These are phyloP conservation scores for Gautieria morchelliformis DNA, from an alignment of 768 basidiomycete species.

Conservation along the genomic window DNA sequence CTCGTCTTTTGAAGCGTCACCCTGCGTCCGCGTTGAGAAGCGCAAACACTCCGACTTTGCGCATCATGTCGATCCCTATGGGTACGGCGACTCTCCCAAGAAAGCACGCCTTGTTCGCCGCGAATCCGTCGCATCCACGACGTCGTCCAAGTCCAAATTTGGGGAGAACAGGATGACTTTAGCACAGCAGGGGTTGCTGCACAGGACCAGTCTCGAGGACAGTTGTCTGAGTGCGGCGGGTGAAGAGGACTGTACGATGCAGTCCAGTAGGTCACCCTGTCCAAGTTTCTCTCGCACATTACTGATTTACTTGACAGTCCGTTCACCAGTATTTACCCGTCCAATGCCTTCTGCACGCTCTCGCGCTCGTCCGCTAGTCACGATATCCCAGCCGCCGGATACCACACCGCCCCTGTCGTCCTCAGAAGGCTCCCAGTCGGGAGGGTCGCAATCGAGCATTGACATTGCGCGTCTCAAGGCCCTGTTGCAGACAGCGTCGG, in stretches of 20 bases:
- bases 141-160: constrained; percentile 50
- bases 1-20: constrained; percentile 59
- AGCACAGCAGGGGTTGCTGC: constrained; percentile 50
- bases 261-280: constrained; percentile 36
- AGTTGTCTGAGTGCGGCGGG: constrained; percentile 55
- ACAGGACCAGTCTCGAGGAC: constrained; percentile 60
- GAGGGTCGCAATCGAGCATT: constrained; percentile 70
- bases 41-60: constrained; percentile 27
- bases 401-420: constrained; percentile 34
- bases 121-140: constrained; percentile 56
- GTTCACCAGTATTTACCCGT: constrained; percentile 51
- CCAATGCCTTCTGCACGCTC: constrained; percentile 38
- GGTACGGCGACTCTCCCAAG: constrained; percentile 13
- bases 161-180: constrained; percentile 61
- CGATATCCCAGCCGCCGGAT: constrained; percentile 23
- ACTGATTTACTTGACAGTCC: constrained; percentile 22
- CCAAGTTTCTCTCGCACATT: not conserved
- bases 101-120: constrained; percentile 47
- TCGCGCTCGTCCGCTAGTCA: constrained; percentile 38
- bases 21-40: constrained; percentile 53
- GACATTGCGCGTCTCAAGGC: constrained; percentile 55
- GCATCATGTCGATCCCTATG: constrained; percentile 14
- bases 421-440: constrained; percentile 60
- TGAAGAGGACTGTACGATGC: constrained; percentile 39
- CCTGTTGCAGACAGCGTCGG: constrained; percentile 44